Conservation (phyloP, 768 basidiomycete genomes). For the Ramaria sp. region DNA sequence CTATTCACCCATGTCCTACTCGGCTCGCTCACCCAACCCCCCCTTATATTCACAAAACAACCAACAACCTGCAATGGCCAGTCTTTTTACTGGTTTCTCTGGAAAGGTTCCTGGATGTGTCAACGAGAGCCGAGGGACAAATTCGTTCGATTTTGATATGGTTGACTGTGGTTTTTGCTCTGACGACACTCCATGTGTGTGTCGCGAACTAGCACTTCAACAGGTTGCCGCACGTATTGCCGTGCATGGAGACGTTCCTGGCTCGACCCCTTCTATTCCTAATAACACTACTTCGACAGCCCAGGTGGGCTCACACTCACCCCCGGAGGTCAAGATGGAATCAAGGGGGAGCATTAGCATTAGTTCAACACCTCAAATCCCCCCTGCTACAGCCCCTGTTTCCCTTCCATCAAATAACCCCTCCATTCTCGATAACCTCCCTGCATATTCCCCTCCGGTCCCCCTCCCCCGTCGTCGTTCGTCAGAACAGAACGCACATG, state of each 20-base stretch:
- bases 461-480: conserved; percentile 56
- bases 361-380: conserved; percentile 9
- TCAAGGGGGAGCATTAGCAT: conserved; percentile 12
- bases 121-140: background rate
- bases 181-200: conserved; percentile 62
- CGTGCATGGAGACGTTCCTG: conserved; percentile 5
- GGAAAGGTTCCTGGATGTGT: conserved; percentile 3
- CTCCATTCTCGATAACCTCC: conserved; percentile 70
- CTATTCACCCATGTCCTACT: conserved; percentile 23
- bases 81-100: conserved; percentile 1
- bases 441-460: conserved; percentile 72
- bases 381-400: conserved; percentile 12
- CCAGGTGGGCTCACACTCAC: conserved; percentile 1
- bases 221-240: conserved; percentile 19
- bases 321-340: conserved; percentile 7
- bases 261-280: conserved; percentile 3
- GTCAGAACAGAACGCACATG: conserved; percentile 9
- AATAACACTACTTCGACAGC: conserved; percentile 1
- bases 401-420: conserved; percentile 19
- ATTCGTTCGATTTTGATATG: conserved; percentile 27
- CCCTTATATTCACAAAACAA: conserved; percentile 3
- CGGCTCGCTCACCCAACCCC: conserved; percentile 20
- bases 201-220: conserved; percentile 53
- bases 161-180: conserved; percentile 71
- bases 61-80: conserved; percentile 9